These are phyloP conservation scores for Rhodamnia argentea DNA, from an alignment of 345 rosid genomes.

Conservation along the genomic window DNA sequence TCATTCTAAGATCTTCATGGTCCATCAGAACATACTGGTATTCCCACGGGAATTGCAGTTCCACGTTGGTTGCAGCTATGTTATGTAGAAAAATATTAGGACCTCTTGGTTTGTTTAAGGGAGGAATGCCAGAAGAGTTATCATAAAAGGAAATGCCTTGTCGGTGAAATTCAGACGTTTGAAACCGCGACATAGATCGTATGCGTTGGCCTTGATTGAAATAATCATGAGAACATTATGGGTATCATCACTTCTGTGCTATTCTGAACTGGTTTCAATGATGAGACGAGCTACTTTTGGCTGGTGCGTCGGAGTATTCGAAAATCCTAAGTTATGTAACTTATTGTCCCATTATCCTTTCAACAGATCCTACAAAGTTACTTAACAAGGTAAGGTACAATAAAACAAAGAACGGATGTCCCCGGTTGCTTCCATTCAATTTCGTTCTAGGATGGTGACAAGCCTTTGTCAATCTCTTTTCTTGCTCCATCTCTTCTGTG, in stretches of 20 bases:
- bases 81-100: neutral
- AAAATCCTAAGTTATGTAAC: neutral
- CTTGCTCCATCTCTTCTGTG: neutral
- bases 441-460: neutral
- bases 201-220: neutral
- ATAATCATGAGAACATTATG: neutral
- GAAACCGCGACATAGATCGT: neutral
- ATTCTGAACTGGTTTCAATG: neutral
- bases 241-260: neutral
- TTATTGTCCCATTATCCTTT: neutral
- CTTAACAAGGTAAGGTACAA: neutral
- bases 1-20: neutral
- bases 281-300: neutral
- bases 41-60: neutral
- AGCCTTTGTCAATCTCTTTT: neutral
- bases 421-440: neutral
- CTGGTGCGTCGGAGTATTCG: neutral
- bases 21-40: neutral
- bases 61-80: neutral
- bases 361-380: neutral
- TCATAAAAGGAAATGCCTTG: neutral
- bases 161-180: neutral
- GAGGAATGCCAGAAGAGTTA: neutral
- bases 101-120: neutral
- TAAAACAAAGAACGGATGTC: neutral